Conservation (phyloP, 352 stramenopile genomes). For the Phytophthora melonis region DNA sequence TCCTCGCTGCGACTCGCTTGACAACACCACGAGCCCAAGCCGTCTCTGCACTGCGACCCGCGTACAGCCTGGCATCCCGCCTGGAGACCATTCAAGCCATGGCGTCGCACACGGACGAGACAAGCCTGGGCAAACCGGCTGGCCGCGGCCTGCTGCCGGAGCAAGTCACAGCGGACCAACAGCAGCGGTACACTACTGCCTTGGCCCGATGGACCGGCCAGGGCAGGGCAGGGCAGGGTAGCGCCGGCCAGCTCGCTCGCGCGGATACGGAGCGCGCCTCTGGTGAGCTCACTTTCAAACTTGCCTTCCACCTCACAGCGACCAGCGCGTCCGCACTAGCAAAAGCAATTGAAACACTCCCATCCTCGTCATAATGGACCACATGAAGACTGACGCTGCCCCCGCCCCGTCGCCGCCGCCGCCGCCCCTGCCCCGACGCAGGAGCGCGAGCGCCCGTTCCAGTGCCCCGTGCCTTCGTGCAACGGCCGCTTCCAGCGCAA, state of each 20-base stretch:
- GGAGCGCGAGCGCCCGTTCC: constrained; percentile 50
- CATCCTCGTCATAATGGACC: constrained; percentile 35
- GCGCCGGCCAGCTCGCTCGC: neutral
- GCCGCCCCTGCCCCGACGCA: constrained; percentile 9
- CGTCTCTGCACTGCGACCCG: constrained; percentile 35
- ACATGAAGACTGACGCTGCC: constrained; percentile 22
- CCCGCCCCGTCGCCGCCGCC: neutral
- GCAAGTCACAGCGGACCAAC: constrained; percentile 50
- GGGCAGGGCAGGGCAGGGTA: constrained; percentile 28
- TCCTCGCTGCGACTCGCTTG: constrained; percentile 33
- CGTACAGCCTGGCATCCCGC: constrained; percentile 37
- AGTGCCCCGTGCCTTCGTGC: constrained; percentile 50
- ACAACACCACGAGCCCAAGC: constrained; percentile 35
- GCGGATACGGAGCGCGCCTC: constrained; percentile 31
- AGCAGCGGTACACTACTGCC: constrained; percentile 22
- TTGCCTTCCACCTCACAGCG: constrained; percentile 48
- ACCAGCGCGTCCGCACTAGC: constrained; percentile 30
- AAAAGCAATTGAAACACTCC: constrained; percentile 31
- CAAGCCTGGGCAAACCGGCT: constrained; percentile 28
- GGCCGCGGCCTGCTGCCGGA: constrained; percentile 16
- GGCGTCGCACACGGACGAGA: constrained; percentile 40
- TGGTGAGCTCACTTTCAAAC: constrained; percentile 55
- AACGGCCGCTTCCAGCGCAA: constrained; percentile 72
- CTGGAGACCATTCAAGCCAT: constrained; percentile 43
- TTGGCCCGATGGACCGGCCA: constrained; percentile 32